These are phyloP conservation scores for Phyllosticta citrichinensis DNA, from an alignment of 2,329 filamentous ascomycete genomes.

Conservation along the genomic window DNA sequence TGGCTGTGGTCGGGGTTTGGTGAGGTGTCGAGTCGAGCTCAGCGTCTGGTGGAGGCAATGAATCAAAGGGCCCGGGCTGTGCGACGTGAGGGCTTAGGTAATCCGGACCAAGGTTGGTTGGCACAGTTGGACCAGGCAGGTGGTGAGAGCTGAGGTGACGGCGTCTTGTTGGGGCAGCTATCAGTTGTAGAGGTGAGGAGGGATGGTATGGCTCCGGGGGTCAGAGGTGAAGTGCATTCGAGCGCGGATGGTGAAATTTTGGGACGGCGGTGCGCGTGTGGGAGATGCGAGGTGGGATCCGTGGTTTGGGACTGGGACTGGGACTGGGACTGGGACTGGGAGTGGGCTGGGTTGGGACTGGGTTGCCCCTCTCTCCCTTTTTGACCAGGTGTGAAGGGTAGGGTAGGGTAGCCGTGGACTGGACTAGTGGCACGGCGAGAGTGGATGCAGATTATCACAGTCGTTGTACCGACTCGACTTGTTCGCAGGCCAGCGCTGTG, in stretches of 20 bases:
- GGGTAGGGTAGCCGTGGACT: no score
- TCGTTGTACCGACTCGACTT: background rate
- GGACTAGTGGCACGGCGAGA: background rate
- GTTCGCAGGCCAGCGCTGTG: no score
- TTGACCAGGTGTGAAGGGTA: no score
- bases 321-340: background rate
- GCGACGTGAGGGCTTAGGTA: constrained; percentile 8
- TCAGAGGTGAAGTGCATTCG: constrained; percentile 10
- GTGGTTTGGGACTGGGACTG: background rate
- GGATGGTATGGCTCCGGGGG: constrained; percentile 2
- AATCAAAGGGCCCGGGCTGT: constrained; percentile 3
- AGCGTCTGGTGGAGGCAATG: background rate
- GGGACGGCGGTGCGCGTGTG: background rate
- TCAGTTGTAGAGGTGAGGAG: constrained; percentile 10
- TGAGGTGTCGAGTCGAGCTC: background rate
- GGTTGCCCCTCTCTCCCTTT: background rate
- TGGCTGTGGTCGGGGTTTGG: constrained; percentile 15
- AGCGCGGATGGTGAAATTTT: background rate
- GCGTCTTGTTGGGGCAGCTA: background rate
- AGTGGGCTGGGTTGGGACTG: background rate
- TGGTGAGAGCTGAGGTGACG: constrained; percentile 5
- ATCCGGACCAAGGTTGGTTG: background rate
- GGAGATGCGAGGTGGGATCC: background rate
- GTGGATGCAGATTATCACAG: background rate
- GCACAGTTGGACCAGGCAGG: background rate